These are phyloP conservation scores for Trametes punicea DNA, from an alignment of 768 basidiomycete genomes.

Conservation along the genomic window DNA sequence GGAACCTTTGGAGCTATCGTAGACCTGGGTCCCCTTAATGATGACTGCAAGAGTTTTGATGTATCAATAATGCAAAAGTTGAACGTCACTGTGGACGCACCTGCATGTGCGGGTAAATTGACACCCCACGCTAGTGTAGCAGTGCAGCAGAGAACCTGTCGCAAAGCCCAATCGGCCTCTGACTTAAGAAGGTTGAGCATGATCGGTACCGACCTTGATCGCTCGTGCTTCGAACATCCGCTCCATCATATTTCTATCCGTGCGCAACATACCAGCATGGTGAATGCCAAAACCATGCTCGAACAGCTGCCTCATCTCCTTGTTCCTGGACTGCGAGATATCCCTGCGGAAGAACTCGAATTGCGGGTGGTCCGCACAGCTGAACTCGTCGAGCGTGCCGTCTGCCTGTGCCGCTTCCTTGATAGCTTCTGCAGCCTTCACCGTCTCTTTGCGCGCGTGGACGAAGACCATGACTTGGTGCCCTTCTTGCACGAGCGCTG, in stretches of 20 bases:
- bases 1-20: conserved; percentile 84
- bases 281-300: conserved; percentile 94
- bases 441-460: conserved; percentile 96
- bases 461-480: conserved; percentile 99
- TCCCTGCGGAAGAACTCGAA: conserved; percentile 73
- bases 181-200: background rate
- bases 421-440: conserved; percentile 81
- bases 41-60: conserved; percentile 49
- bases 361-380: conserved; percentile 75
- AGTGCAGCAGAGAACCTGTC: conserved; percentile 93
- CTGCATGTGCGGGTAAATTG: conserved; percentile 96
- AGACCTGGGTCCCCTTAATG: conserved; percentile 97
- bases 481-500: conserved; percentile 80
- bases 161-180: background rate
- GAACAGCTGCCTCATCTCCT: conserved; percentile 95
- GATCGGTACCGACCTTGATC: conserved; percentile 65
- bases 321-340: conserved; percentile 81
- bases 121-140: conserved; percentile 99
- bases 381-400: conserved; percentile 73
- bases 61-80: background rate
- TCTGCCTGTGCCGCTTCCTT: conserved; percentile 74
- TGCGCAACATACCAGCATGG: conserved; percentile 96
- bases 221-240: conserved; percentile 85
- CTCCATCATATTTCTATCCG: conserved; percentile 94
- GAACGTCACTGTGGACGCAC: conserved; percentile 36